Base-by-base conservation (phyloP, 805 yeast genomes). In the Pichia deserticola region DNA sequence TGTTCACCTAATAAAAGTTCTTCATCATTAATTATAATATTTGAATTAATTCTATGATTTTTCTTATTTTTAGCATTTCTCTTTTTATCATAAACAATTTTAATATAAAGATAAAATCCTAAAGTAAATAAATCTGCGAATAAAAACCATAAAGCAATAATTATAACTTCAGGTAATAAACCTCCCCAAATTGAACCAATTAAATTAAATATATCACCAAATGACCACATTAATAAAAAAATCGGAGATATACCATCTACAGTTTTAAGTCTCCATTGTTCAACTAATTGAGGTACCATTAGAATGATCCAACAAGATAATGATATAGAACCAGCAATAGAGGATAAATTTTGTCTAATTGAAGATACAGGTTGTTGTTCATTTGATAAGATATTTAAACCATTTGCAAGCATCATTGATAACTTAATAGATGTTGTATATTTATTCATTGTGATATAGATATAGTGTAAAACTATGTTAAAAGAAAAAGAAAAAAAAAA, bases 271-370 rank as follows among this genome's bases (percentile, higher is more conserved):
- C 86, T 67, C 89, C 89, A 86, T 66, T 86, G 92, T 62, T 86
- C 95, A 29, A 86, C 75, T 43, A 86, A 72, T 62, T 86, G 95
- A 0, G 95, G 93, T 56, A 86, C 67, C 51, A 86, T 73, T 39
- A 86, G 66, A 12, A 86, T 89, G 11, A 86, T 74, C 89, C 90
- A 86, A 63, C 92, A 83, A 0, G 92, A 89, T 40, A 86, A 72
- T 63, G 83, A 77, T 8, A 85, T 75, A 11, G 88, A 81, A 2
- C 92, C 92, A 62, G 81, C 74, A 3, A 82, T 67, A 2, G 86
- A 86, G 4, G 88, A 78, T 32, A 79, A 64, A 13, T 74, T 70
- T 34, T 65, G 62, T 48, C 84, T 64, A 56, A 69, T 54, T 7
- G 63, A 61, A 0, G 68, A 64, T 3, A 65, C 32, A 30, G 32